Evolutionary conservation across 2,329 filamentous ascomycete species (phyloP).

Genomic region (Lasiodiplodia sp.): DNA sequence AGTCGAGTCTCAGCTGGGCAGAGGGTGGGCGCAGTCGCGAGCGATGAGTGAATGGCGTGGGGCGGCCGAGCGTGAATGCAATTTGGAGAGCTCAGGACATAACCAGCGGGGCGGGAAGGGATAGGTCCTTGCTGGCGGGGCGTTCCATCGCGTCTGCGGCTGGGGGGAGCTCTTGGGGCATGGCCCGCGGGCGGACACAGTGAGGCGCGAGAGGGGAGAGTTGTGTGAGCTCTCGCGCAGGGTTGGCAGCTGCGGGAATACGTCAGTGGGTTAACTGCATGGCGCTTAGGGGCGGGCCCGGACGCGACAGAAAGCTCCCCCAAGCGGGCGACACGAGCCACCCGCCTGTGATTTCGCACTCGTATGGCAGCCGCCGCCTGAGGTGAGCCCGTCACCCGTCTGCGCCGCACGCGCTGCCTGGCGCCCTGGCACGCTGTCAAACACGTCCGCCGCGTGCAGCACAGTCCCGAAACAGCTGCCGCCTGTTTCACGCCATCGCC

Average conservation of each 20-base stretch:
- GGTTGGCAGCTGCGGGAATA: constrained; percentile 16
- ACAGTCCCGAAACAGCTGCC: constrained; percentile 1
- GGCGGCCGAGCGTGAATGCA: constrained; percentile 6
- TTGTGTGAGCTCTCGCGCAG: constrained; percentile 12
- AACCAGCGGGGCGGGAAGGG: constrained; percentile 25
- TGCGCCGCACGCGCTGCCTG: not conserved
- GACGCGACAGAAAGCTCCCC: constrained; percentile 19
- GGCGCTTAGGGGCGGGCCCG: constrained; percentile 18
- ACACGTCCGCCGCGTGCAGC: not conserved
- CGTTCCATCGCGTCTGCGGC: constrained; percentile 10
- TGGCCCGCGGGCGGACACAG: constrained; percentile 25
- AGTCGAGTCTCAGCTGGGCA: not conserved
- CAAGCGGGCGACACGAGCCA: constrained; percentile 15
- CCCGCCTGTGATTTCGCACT: constrained; percentile 23
- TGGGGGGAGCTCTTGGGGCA: constrained; percentile 1
- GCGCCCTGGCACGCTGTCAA: not conserved
- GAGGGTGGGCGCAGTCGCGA: not conserved
- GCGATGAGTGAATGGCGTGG: constrained; percentile 6
- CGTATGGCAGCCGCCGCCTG: constrained; percentile 4
- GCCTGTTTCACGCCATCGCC: not conserved
- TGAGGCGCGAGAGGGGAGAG: constrained; percentile 13
- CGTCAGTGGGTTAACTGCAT: constrained; percentile 21
- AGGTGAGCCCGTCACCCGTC: not conserved
- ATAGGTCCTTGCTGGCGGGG: not conserved
- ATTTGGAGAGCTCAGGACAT: constrained; percentile 21